Evolutionary conservation across 2,329 filamentous ascomycete genomes (phyloP).

Genomic region (Didymosphaeria variabile): DNA sequence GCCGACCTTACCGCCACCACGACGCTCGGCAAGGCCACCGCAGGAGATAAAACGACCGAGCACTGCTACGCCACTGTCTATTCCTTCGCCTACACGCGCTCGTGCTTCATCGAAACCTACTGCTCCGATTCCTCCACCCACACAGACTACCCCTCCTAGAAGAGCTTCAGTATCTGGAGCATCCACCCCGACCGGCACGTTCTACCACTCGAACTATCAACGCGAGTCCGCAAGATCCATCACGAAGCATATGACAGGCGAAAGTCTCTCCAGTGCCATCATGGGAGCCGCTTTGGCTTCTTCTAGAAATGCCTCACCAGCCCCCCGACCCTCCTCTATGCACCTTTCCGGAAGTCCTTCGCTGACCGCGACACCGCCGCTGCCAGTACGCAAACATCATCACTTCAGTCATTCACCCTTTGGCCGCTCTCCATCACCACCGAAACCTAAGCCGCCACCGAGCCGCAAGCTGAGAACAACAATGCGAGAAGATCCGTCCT

Average conservation of each 20-base stretch:
- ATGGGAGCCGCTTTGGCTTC: slow-evolving; percentile 78
- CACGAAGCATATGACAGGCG: slow-evolving; percentile 63
- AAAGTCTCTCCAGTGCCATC: slow-evolving; percentile 76
- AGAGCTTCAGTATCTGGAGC: slow-evolving; percentile 32
- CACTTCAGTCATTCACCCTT: slow-evolving; percentile 49
- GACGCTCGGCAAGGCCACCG: slow-evolving; percentile 34
- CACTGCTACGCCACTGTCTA: slow-evolving; percentile 24
- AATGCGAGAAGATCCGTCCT: slow-evolving; percentile 63
- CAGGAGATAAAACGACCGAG: slow-evolving; percentile 16
- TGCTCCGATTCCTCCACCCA: slow-evolving; percentile 35
- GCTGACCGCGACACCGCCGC: slow-evolving; percentile 47
- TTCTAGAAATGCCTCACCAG: slow-evolving; percentile 60
- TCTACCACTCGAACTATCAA: slow-evolving; percentile 52
- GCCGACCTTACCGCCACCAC: slow-evolving; percentile 43
- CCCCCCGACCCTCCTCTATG: slow-evolving; percentile 60
- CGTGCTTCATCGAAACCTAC: slow-evolving; percentile 37
- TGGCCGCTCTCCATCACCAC: slow-evolving; percentile 50
- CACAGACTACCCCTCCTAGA: slow-evolving; percentile 31
- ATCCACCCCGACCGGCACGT: slow-evolving; percentile 33
- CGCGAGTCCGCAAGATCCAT: slow-evolving; percentile 48
- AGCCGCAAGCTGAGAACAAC: slow-evolving; percentile 70
- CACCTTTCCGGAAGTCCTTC: slow-evolving; percentile 50
- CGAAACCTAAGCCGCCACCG: slow-evolving; percentile 42
- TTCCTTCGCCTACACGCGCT: slow-evolving; percentile 42
- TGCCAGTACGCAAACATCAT: slow-evolving; percentile 52